These are phyloP conservation scores for Lasiodiplodia gonubiensis DNA, from an alignment of 2,329 filamentous ascomycete species.

Conservation along the genomic window DNA sequence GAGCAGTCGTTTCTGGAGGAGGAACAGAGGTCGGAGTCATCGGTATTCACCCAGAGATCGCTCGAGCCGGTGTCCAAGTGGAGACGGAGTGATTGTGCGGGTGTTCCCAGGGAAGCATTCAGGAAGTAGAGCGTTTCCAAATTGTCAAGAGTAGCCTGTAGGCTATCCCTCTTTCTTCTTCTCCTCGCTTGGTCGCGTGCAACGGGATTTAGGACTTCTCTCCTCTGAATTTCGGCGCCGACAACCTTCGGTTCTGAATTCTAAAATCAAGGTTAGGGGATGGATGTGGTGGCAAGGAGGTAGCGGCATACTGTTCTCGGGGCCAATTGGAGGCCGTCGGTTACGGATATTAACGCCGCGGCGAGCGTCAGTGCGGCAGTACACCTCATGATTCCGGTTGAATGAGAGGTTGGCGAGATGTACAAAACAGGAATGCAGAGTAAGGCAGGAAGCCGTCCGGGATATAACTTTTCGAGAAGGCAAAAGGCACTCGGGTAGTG, in stretches of 20 bases:
- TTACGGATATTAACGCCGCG: conserved; percentile 39
- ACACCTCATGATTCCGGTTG: conserved; percentile 39
- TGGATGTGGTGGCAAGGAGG: background rate
- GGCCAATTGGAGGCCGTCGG: conserved; percentile 39
- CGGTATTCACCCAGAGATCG: conserved; percentile 71
- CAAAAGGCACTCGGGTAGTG: conserved; percentile 13
- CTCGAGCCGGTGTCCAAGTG: conserved; percentile 69
- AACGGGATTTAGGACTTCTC: conserved; percentile 49
- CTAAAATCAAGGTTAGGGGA: conserved; percentile 11
- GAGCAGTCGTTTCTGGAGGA: conserved; percentile 58
- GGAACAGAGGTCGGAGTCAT: conserved; percentile 65
- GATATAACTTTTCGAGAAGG: conserved; percentile 21
- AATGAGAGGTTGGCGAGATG: conserved; percentile 12
- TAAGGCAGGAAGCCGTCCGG: conserved; percentile 4
- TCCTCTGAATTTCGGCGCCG: conserved; percentile 58
- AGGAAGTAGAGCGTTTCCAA: conserved; percentile 65
- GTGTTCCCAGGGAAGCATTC: conserved; percentile 64
- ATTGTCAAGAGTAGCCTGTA: conserved; percentile 59
- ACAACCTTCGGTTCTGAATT: conserved; percentile 50
- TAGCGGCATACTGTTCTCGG: conserved; percentile 42
- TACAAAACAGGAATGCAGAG: conserved; percentile 17
- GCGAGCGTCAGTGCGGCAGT: conserved; percentile 37
- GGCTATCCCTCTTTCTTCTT: conserved; percentile 43
- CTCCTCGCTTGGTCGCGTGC: conserved; percentile 54
- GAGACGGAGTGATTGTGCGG: conserved; percentile 59